Conservation (phyloP, 495 filamentous ascomycete species). For the Trichoderma gamsii region DNA sequence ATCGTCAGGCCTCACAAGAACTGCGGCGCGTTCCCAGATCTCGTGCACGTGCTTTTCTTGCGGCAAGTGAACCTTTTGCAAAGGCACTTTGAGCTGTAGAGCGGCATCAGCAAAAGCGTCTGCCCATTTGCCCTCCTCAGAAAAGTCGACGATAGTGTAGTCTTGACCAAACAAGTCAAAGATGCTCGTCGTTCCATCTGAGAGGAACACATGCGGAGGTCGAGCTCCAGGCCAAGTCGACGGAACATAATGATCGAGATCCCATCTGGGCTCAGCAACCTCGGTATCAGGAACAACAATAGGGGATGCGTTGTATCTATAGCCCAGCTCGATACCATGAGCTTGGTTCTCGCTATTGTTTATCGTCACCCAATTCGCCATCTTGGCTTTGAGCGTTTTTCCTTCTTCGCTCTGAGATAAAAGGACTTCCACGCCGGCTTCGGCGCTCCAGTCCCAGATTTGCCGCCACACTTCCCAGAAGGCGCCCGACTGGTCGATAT, state of each 20-base stretch:
- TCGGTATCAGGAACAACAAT: neutral
- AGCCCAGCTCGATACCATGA: neutral
- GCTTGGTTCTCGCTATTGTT: neutral
- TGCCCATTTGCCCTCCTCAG: neutral
- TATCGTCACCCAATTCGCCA: neutral
- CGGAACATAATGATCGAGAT: neutral
- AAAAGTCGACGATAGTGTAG: conserved; percentile 4
- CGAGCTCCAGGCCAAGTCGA: neutral
- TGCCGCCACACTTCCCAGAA: neutral
- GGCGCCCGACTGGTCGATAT: neutral
- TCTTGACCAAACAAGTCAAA: neutral
- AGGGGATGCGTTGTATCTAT: neutral
- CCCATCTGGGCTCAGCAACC: neutral
- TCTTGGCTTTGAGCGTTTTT: neutral
- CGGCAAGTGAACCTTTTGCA: neutral
- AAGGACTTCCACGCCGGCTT: neutral
- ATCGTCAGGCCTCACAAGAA: neutral
- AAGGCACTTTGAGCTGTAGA: neutral
- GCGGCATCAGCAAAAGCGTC: neutral
- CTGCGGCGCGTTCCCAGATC: neutral
- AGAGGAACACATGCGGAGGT: neutral
- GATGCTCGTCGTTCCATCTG: neutral
- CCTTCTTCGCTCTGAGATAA: neutral
- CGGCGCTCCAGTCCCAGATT: neutral
- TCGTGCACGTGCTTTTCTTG: neutral